A percentile compares a stretch with the other conserved stretches of the same genome.
These are phyloP conservation scores for Citrus unshiu DNA, from an alignment of 345 rosid genomes.

Conservation along the genomic window DNA sequence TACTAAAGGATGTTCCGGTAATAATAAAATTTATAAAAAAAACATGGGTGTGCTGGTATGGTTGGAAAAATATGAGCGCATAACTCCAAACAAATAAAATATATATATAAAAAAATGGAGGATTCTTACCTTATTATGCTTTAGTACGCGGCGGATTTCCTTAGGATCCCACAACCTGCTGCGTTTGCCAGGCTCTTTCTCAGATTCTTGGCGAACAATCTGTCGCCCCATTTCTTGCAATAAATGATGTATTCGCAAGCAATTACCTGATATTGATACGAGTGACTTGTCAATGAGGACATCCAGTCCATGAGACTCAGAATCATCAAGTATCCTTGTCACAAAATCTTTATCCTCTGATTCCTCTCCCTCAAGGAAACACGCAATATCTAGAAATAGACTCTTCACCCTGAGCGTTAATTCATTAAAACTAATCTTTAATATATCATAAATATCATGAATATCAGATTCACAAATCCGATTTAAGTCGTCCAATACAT, in stretches of 20 bases:
- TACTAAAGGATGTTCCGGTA: too few species aligned
- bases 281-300: conserved; percentile 32
- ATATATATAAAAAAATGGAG: too few species aligned
- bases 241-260: conserved; percentile 37
- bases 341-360: conserved; percentile 9
- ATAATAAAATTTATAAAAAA: too few species aligned
- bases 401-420: conserved; percentile 1
- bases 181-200: neutral
- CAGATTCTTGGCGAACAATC: conserved; percentile 2
- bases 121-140: neutral
- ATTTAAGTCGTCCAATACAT: neutral
- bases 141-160: neutral
- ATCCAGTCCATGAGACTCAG: neutral
- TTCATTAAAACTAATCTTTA: conserved; percentile 17
- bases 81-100: neutral
- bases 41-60: too few species aligned
- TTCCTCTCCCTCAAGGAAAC: conserved; percentile 35
- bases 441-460: neutral
- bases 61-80: too few species aligned
- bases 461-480: neutral
- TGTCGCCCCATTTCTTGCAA: conserved; percentile 23
- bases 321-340: conserved; percentile 13
- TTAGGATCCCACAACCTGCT: conserved; percentile 7
- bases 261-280: conserved; percentile 17
- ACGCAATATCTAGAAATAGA: conserved; percentile 44